Evolutionary conservation across 352 stramenopile genomes (phyloP).

Genomic region (Pythium rhizo-oryzae): DNA sequence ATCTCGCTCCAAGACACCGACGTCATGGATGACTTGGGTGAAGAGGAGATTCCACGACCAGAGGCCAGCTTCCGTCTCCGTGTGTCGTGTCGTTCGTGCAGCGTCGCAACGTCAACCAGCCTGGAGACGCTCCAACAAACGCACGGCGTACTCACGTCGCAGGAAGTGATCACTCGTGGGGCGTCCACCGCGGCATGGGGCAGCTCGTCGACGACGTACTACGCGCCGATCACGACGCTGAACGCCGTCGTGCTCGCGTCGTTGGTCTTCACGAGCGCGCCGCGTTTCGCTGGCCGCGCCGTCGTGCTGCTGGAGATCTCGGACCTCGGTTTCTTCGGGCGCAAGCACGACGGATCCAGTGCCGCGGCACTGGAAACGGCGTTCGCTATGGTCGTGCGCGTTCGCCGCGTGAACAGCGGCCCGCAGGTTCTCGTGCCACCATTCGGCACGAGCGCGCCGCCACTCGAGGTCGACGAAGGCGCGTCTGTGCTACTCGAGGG

Average conservation of each 20-base stretch:
- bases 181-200: slow-evolving; percentile 29
- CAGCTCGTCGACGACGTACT: slow-evolving; percentile 2
- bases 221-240: slow-evolving; percentile 27
- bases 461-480: slow-evolving; percentile 47
- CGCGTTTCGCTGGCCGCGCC: slow-evolving; percentile 37
- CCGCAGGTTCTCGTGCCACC: slow-evolving; percentile 47
- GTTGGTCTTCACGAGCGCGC: slow-evolving; percentile 38
- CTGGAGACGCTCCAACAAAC: slow-evolving; percentile 11
- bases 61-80: slow-evolving; percentile 6
- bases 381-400: slow-evolving; percentile 43
- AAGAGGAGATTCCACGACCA: neutral
- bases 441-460: slow-evolving; percentile 36
- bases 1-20: neutral
- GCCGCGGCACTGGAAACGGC: slow-evolving; percentile 23
- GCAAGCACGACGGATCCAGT: neutral
- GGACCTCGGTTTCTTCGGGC: slow-evolving; percentile 14
- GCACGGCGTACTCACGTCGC: slow-evolving; percentile 2
- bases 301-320: slow-evolving; percentile 42
- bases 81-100: slow-evolving; percentile 17
- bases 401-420: slow-evolving; percentile 40
- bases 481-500: slow-evolving; percentile 44
- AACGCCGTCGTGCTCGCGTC: slow-evolving; percentile 43
- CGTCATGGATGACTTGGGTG: neutral
- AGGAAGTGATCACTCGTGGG: slow-evolving; percentile 4
- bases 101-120: neutral